Conservation (phyloP, 2,329 filamentous ascomycete species). For the Cucurbitaria berberidis region DNA sequence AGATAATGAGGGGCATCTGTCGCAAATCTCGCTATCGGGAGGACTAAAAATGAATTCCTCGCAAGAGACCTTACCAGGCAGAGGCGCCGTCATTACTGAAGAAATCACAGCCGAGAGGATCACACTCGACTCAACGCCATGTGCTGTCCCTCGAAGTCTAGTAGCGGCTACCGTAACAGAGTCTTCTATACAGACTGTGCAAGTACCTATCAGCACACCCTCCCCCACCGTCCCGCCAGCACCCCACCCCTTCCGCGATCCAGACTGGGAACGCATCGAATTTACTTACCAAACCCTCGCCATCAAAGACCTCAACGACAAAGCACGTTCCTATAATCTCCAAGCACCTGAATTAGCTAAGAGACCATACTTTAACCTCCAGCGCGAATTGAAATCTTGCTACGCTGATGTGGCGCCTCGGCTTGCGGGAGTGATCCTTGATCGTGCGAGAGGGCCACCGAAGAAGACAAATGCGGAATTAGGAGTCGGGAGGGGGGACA, state of each 20-base stretch:
- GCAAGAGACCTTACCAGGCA: constrained; percentile 6
- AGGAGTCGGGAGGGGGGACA: constrained; percentile 48
- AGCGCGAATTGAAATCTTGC: constrained; percentile 80
- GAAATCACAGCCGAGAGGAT: constrained; percentile 34
- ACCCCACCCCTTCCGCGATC: constrained; percentile 73
- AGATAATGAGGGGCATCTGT: constrained; percentile 53
- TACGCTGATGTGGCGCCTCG: constrained; percentile 85
- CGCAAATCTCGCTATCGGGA: constrained; percentile 55
- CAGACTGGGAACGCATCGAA: constrained; percentile 76
- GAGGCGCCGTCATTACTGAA: constrained; percentile 27
- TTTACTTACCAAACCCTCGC: constrained; percentile 76
- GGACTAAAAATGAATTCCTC: constrained; percentile 46
- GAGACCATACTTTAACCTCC: constrained; percentile 86
- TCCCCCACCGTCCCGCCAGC: constrained; percentile 46
- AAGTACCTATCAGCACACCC: constrained; percentile 12
- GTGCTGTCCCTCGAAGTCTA: constrained; percentile 3
- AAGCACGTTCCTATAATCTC: constrained; percentile 89
- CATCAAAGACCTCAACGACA: constrained; percentile 76
- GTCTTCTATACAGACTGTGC: constrained; percentile 20
- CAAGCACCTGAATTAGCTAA: constrained; percentile 92
- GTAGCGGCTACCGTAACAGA: constrained; percentile 1
- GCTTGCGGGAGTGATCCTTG: constrained; percentile 73
- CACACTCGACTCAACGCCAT: constrained; percentile 15
- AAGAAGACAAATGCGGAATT: constrained; percentile 47
- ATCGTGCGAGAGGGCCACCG: constrained; percentile 64